Base-by-base conservation (phyloP, 495 filamentous ascomycete species). In the Cercophora newfieldiana region DNA sequence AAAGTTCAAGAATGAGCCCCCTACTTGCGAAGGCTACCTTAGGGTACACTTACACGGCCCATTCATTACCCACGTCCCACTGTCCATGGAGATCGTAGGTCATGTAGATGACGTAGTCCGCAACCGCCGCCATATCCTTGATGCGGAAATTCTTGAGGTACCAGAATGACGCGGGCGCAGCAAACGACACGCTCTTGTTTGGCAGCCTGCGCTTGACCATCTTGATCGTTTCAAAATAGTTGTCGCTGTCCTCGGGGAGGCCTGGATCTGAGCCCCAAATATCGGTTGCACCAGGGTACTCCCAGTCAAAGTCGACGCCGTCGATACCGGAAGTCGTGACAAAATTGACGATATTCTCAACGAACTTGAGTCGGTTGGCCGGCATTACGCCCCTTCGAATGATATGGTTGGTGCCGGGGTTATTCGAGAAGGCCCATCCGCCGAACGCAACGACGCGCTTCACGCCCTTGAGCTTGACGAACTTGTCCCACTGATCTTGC, bases 41-140 rank as follows among this genome's bases (percentile, higher is more conserved):
- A 12, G 10, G n/a, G 53, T 48, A 19, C 19, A 33, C 64, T 49
- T 61, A 55, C 47, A 68, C n/a, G 12, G 61, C 37, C 26, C 44
- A 54, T 24, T 57, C 18, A 50, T 64, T 69, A 14, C 50, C 63
- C 3, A 59, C 63, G 51, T 69, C 67, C 67, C 63, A 66, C 59
- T 69, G 67, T 37, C 67, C 67, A n/a, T 69, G 63, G 28, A 69
- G 60, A 30, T 77, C 73, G 47, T 77, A 75, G 8, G 73, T 77
- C 75, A 75, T 72, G 51, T 70, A 76, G 10, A 77, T 61, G 24
- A 77, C 72, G 51, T 77, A 77, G 50, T 77, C 73, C 19, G 72
- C 25, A 5, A 30, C 29, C 10, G 49, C 26, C 4, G 68, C 68
- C 54, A 75, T 74, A 1, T 63, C 18, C 18, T 69, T 58, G 60